These are phyloP conservation scores for Epichloe aotearoae DNA, from an alignment of 2,329 filamentous ascomycete species.

Conservation along the genomic window DNA sequence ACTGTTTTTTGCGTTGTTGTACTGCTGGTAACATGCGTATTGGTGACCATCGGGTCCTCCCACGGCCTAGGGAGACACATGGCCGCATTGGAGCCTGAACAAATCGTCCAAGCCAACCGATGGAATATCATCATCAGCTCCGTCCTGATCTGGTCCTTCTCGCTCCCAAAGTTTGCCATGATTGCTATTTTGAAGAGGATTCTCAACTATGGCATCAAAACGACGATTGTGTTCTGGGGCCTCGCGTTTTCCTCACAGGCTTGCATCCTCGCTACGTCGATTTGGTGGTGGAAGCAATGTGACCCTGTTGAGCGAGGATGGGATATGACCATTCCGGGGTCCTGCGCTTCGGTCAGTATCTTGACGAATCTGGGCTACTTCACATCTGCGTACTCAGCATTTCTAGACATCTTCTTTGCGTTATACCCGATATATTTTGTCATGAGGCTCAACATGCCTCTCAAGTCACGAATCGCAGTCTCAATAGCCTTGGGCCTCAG, in stretches of 20 bases:
- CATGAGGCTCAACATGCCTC: slow-evolving; percentile 15
- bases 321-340: slow-evolving; percentile 9
- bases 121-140: slow-evolving; percentile 15
- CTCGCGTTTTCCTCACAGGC: slow-evolving; percentile 12
- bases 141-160: slow-evolving; percentile 15
- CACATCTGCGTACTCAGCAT: slow-evolving; percentile 15
- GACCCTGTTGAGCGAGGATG: slow-evolving; percentile 12
- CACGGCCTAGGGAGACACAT: slow-evolving; percentile 13
- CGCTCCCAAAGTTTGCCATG: slow-evolving; percentile 15
- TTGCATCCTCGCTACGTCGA: slow-evolving; percentile 12
- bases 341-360: slow-evolving; percentile 10
- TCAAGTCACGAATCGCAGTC: slow-evolving; percentile 12
- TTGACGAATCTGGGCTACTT: slow-evolving; percentile 14
- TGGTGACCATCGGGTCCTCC: slow-evolving; percentile 11
- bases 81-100: slow-evolving; percentile 1
- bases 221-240: slow-evolving; percentile 12
- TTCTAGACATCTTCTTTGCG: slow-evolving; percentile 15
- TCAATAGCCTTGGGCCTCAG: slow-evolving; percentile 13
- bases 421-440: slow-evolving; percentile 14
- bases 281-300: slow-evolving; percentile 16
- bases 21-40: slow-evolving; percentile 12
- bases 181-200: slow-evolving; percentile 15
- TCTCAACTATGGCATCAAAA: slow-evolving; percentile 14
- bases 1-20: slow-evolving; percentile 11
- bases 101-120: slow-evolving; percentile 9